Conservation (phyloP, 306 rosid species). For the Betula pendula region DNA sequence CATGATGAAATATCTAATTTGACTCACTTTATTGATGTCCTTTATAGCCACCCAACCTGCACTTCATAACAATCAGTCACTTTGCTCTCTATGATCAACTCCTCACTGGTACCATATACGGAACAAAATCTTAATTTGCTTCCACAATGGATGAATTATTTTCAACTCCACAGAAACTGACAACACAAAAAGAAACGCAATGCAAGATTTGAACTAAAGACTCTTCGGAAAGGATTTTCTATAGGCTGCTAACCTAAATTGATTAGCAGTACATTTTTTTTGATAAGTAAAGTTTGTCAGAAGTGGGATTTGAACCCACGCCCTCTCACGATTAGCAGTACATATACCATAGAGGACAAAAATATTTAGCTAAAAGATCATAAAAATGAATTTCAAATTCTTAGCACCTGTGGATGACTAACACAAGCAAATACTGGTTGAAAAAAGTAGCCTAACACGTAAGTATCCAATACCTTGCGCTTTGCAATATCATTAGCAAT, state of each 20-base stretch:
- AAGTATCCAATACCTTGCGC: slow-evolving; percentile 54
- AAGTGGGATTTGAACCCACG: no score
- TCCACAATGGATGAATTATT: not conserved
- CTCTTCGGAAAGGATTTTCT: not conserved
- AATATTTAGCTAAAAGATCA: not conserved
- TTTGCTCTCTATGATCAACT: not conserved
- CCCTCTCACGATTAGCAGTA: no score
- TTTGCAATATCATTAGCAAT: slow-evolving; percentile 80
- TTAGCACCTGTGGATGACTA: not conserved
- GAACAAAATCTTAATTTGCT: not conserved
- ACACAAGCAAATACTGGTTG: not conserved
- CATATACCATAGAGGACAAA: not conserved
- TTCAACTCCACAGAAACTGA: not conserved
- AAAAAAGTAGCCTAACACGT: not conserved
- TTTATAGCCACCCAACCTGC: not conserved
- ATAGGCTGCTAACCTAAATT: not conserved
- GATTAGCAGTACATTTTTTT: not conserved
- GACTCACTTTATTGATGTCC: not conserved
- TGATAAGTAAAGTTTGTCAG: no score
- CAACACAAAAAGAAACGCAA: not conserved
- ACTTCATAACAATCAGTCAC: not conserved
- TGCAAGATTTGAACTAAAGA: not conserved
- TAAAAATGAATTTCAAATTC: not conserved
- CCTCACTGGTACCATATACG: not conserved
- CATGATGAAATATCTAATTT: not conserved